Evolutionary conservation across 352 stramenopile genomes (phyloP), one percentile per base, ranked within the genome.

Genomic region (Lagenidium sp.): DNA sequence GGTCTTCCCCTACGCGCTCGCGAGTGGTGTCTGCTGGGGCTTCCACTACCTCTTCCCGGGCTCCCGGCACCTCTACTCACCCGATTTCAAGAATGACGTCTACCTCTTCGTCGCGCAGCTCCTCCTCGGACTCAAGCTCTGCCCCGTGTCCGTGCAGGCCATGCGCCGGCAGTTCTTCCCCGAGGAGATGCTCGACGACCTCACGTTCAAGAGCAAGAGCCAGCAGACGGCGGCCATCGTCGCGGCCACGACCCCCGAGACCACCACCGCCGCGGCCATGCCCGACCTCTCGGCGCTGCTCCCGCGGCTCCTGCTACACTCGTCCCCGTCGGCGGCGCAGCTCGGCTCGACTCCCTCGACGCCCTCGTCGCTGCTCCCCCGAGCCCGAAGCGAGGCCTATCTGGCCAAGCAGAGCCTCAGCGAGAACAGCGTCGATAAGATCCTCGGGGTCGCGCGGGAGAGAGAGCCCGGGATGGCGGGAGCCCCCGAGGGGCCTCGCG

Each of bases 11-110:
- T 95, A 92, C 53, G 74, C 81, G 1, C 55, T 95, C 41, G 66
- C 80, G 2, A 88, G 83, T 23, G 64, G 58, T 7, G 69, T 94
- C 21, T 85, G 73, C 54, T 91, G 71, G 65, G 81, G 78, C 6
- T 90, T 95, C 43, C 65, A 92, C 58, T 94, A 94, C 40, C 60
- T 92, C 7, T 95, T 92, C 50, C 82, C 84, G 2, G 84, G 80
- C 6, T 94, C 82, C 4, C 68, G 83, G 2, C 80, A 93, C 34
- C 50, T 95, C n/a, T 95, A 94, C 59, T 67, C 68, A 10, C 49
- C 60, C 25, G 66, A 76, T 15, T 92, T 95, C 51, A 94, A 94
- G 64, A 81, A 73, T 46, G 56, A 82, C 11, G 57, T 86, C 3
- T 89, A 82, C 44, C 51, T 89, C 2, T 84, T 89, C 34, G 67